Base-by-base conservation (phyloP, 1,139 yeast genomes). In the Candida pseudoviswanathii region DNA sequence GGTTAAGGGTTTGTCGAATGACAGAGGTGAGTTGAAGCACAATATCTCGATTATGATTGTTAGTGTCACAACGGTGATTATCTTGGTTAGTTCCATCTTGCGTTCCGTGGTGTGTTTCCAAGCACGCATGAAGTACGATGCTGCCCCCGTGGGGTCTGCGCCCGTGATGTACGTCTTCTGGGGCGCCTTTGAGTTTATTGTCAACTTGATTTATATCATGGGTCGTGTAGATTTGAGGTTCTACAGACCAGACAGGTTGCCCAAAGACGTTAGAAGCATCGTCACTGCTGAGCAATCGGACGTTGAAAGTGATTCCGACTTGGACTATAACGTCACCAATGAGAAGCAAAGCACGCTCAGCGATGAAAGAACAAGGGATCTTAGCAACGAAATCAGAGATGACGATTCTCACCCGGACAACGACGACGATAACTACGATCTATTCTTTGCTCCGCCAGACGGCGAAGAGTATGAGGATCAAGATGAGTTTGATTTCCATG, bases 191-290 rank as follows among this genome's bases (percentile, higher is more conserved):
- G 95, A 88, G 67, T 75, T 77, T 0, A 55, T 84, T 29, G 79
- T 85, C 50, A 76, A 83, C 51, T 54, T 82, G 5, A 51, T 84
- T 42, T 84, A 83, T 64, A 65, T 87, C 42, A 64, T 83, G 29
- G 83, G 84, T 40, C 75, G 95, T 62, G 81, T 85, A 45, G 95
- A 87, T 63, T 75, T 87, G 58, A 76, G 95, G 62, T 87, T 87
- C 69, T 87, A 87, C 74, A 82, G 89, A 65, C 94, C 94, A 25
- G 94, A 86, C 59, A 65, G 68, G 51, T 67, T 81, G 50, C 78
- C 80, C 5, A 55, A 60, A 33, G 66, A 65, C 47, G 78, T 75
- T 22, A 61, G 78, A 48, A 56, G 66, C 24, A 73, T 75, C 42
- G 67, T 74, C 44, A 75, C 80, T 2, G 79, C 79, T 2, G 75